Conservation (phyloP, 2,329 filamentous ascomycete genomes). For the Gyromitra esculenta region DNA sequence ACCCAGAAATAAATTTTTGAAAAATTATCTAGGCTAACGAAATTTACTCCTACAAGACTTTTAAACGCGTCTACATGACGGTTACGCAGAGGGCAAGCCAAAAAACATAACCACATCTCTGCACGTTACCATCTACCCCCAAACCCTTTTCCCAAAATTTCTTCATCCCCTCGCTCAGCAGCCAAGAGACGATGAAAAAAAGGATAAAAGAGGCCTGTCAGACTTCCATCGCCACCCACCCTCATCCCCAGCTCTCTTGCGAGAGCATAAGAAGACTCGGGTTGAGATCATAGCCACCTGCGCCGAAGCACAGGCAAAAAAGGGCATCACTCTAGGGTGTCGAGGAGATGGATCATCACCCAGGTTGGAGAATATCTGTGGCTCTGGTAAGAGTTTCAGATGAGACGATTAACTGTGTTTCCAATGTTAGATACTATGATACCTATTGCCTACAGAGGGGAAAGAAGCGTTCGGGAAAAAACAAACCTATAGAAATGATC, state of each 20-base stretch:
- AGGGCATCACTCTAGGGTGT: slow-evolving; percentile 47
- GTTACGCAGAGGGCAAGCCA: too few relatives aligned
- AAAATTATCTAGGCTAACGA: too few relatives aligned
- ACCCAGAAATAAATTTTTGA: neutral
- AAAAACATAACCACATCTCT: too few relatives aligned
- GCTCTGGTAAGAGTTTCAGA: slow-evolving; percentile 45
- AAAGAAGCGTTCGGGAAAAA: neutral
- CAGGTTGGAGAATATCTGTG: slow-evolving; percentile 51
- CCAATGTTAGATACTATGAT: neutral
- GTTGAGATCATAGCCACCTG: slow-evolving; percentile 47
- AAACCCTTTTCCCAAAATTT: neutral
- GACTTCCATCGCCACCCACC: slow-evolving; percentile 44
- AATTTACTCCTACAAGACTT: too few relatives aligned
- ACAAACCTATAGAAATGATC: slow-evolving; percentile 50
- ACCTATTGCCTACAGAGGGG: neutral
- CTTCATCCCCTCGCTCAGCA: slow-evolving; percentile 24
- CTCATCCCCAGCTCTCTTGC: slow-evolving; percentile 17
- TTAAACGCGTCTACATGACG: neutral
- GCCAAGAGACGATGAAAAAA: slow-evolving; percentile 34
- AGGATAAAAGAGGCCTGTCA: slow-evolving; percentile 21
- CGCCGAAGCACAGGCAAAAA: slow-evolving; percentile 41
- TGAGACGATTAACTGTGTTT: slow-evolving; percentile 32
- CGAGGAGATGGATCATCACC: slow-evolving; percentile 45
- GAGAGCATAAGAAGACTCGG: slow-evolving; percentile 19
- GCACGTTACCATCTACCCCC: neutral